Base-by-base conservation (phyloP, 441 rosid genomes). In the Populus hybrid region DNA sequence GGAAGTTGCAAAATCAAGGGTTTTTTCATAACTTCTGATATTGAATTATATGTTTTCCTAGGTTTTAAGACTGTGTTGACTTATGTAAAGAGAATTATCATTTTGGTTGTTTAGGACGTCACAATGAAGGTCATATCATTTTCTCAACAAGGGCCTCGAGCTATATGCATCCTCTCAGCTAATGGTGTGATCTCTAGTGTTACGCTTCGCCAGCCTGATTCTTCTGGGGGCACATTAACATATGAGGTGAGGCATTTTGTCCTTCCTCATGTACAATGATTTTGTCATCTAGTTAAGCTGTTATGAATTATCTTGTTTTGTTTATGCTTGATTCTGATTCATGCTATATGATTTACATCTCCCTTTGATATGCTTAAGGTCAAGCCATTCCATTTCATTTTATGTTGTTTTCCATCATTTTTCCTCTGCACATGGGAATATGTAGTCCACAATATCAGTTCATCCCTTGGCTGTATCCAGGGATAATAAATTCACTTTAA, bases 111-210 rank as follows among this genome's bases (percentile, higher is more conserved):
- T 7, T 83, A 95, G 99, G 99, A 95, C 84, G 89, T 95, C 40
- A 94, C 90, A 0, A 92, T 92, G 97, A 94, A 94, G 88, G 86
- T 95, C 36, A 95, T 94, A 80, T 94, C 99, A 18, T 94, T 94
- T 79, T 94, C 99, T 26, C 98, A 94, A 84, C 97, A 91, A 92
- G 99, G 98, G 71, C 94, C 97, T 35, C 88, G 98, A 74, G 97
- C 98, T 72, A 88, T 94, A 81, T 95, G 99, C 79, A 86, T 95
- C 50, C 90, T 94, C 68, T 94, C 97, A 21, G 99, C 98, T 11
- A 95, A 88, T 84, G 99, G 99, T 74, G 89, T 87, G 45, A 90
- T 95, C 72, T 95, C 98, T 8, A 95, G 90, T 75, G 98, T 90
- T 53, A 92, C 99, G 7, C 93, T 95, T 74, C 95, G 97, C 70